Base-by-base conservation (phyloP, 2,329 filamentous ascomycete genomes). In the Ceratocystis destructans region DNA sequence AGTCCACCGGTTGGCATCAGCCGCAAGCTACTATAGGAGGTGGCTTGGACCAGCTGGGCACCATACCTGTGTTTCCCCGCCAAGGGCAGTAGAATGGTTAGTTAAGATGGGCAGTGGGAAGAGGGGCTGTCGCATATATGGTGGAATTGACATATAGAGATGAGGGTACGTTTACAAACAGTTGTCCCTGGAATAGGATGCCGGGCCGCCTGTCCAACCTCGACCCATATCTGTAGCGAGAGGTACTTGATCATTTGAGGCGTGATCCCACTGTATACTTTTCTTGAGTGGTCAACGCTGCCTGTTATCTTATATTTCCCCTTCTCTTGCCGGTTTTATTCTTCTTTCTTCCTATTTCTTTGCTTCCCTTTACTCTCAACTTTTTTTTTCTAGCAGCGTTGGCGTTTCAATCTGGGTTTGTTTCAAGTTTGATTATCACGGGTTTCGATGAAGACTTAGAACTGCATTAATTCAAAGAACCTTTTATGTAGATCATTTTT, bases 1-100 rank as follows among this genome's bases (percentile, higher is more conserved):
- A 86, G 69, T 96, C 91, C 0, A 92, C 89, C 75, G 90, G 90
- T 1, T 97, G 94, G 90, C 92, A 96, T 74, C 82, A 87, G 69
- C 55, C 55, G 28, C 83, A 84, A 68, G 85, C 87, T 70, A 84
- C 89, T 72, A 83, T 87, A 7, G 88, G 96, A 69, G 90, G 91
- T 3, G 87, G 86, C 6, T 73, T 94, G 65, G 89, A 96, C 73
- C 84, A 88, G 70, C 72, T 97, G 55, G 82, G 87, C 44, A 96
- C 92, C 0, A 80, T 90, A 33, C 87, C 87, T 0, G 84, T 97
- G 0, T 99, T 99, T 73, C 94, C 94, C 8, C 81, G 93, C 66
- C 90, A 90, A 1, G 85, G 79, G 6, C 79, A 82, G 69, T 59
- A 37, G 28, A 83, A 86, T 71, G 80, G 80, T 25, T 81, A 82